Base-by-base conservation (phyloP, 1,284 basidiomycete species). In the Exobasidium rhododendri region DNA sequence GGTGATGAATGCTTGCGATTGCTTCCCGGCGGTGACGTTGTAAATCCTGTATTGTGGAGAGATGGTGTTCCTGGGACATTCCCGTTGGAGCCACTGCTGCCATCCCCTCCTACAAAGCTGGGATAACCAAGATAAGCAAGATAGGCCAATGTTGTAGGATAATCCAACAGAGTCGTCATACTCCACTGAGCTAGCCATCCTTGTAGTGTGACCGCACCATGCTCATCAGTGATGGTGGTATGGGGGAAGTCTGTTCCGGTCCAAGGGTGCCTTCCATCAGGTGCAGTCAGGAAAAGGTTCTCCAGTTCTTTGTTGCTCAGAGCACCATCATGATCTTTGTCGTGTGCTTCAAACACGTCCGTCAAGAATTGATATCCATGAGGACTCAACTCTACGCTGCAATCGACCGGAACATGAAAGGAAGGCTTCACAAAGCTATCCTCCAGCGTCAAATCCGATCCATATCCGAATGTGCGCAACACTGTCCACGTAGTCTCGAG, bases 101-200 rank as follows among this genome's bases (percentile, higher is more conserved):
- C 32, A 54, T 46, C 4, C 65, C 66, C 35, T 67, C 66, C 32
- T 65, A 61, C 22, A 61, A 75, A 72, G 6, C 68, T 70, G 0
- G 89, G 87, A 78, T 92, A 94, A 44, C 90, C 92, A 35, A 94
- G 84, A 77, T 97, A 96, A 17, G 94, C 94, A n/a, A 98, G 88
- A 80, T 97, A 97, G 26, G 92, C 89, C 24, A 98, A 83, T 0
- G 94, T 96, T 24, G 89, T 90, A 77, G 88, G 89, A 73, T 94
- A 89, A 74, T 97, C 91, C 17, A 98, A 84, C 1, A 98, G 83
- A 0, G 94, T 98, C 0, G 93, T 96, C 94, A 97, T 97, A 78
- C 91, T 96, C 94, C 94, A 98, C 79, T 97, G 94, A 26, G 94
- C 94, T 17, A 98, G 83, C 94, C 94, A 98, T 5, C 92, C 92